Percentiles rank a stretch among this genome's conserved stretches.
These are phyloP conservation scores for Scorias spongiosa DNA, from an alignment of 2,329 filamentous ascomycete genomes.

Conservation along the genomic window DNA sequence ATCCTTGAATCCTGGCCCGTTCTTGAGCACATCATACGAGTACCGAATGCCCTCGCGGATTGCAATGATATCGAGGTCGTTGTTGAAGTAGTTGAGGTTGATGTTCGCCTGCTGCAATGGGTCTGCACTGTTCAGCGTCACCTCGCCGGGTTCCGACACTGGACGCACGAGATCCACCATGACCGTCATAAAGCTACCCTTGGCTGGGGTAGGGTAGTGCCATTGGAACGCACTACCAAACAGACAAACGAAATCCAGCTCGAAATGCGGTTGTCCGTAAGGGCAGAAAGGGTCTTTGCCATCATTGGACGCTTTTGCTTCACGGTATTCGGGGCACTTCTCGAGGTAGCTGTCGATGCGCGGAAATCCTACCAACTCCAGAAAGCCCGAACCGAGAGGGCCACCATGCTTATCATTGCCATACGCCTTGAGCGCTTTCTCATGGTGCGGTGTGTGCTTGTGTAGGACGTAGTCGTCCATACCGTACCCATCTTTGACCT, in stretches of 20 bases:
- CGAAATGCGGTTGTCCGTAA: slow-evolving; percentile 15
- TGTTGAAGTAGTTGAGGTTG: slow-evolving; percentile 31
- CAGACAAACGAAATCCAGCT: slow-evolving; percentile 36
- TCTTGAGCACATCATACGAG: slow-evolving; percentile 1
- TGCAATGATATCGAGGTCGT: slow-evolving; percentile 27
- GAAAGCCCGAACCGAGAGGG: slow-evolving; percentile 7
- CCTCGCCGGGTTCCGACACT: slow-evolving; percentile 4
- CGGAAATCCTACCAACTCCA: slow-evolving; percentile 11
- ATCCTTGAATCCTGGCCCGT: not conserved
- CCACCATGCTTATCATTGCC: slow-evolving; percentile 4
- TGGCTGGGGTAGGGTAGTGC: not conserved
- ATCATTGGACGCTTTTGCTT: not conserved
- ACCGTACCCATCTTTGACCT: not conserved
- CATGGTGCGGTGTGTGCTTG: not conserved
- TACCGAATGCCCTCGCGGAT: slow-evolving; percentile 4
- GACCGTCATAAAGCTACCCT: slow-evolving; percentile 32
- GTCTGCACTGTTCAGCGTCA: slow-evolving; percentile 4
- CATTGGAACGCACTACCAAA: not conserved
- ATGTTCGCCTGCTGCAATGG: slow-evolving; percentile 15
- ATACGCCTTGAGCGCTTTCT: not conserved
- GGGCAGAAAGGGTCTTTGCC: slow-evolving; percentile 13
- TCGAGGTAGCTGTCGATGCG: not conserved
- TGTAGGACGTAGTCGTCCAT: not conserved
- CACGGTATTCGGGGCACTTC: not conserved
- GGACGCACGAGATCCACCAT: slow-evolving; percentile 37